Conservation (phyloP, 2,329 filamentous ascomycete species). For the Conoideocrella luteorostrata region DNA sequence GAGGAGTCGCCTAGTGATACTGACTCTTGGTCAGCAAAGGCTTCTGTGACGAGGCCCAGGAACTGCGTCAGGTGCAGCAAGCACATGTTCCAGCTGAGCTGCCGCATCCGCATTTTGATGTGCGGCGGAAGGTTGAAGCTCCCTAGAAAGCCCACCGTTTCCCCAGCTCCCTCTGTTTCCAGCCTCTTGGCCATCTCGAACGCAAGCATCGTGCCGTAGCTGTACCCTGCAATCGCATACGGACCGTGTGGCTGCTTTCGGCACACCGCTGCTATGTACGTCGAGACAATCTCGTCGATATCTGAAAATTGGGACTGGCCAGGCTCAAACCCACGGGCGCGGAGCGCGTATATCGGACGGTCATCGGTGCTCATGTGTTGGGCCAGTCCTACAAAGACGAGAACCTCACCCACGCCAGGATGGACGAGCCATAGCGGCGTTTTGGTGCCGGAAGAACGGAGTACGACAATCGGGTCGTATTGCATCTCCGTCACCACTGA, state of each 20-base stretch:
- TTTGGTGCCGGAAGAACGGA: slow-evolving; percentile 24
- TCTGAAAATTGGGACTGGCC: slow-evolving; percentile 30
- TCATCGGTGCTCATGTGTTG: slow-evolving; percentile 28
- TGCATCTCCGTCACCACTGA: too few species aligned
- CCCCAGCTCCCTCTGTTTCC: slow-evolving; percentile 26
- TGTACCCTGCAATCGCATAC: slow-evolving; percentile 47
- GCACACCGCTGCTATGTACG: slow-evolving; percentile 10
- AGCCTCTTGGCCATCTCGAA: slow-evolving; percentile 45
- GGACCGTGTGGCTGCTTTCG: slow-evolving; percentile 29
- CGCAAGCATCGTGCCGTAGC: slow-evolving; percentile 41
- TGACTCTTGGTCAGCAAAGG: too few species aligned
- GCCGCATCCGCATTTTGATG: slow-evolving; percentile 34
- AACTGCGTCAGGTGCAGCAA: slow-evolving; percentile 35
- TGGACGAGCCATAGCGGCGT: slow-evolving; percentile 35
- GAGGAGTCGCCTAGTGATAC: too few species aligned
- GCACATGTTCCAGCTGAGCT: slow-evolving; percentile 31
- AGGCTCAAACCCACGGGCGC: slow-evolving; percentile 35
- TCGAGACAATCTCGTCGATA: background rate
- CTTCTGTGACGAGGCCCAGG: slow-evolving; percentile 31
- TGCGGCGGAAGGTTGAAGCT: slow-evolving; percentile 36
- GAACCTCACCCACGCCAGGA: slow-evolving; percentile 34
- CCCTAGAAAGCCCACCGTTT: slow-evolving; percentile 35
- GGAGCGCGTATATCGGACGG: slow-evolving; percentile 40
- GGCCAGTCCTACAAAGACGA: slow-evolving; percentile 33
- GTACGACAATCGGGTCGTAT: slow-evolving; percentile 30